phyloP scores from a whole-genome alignment of 495 filamentous ascomycete genomes.

The Talaromyces thailandensis region DNA sequence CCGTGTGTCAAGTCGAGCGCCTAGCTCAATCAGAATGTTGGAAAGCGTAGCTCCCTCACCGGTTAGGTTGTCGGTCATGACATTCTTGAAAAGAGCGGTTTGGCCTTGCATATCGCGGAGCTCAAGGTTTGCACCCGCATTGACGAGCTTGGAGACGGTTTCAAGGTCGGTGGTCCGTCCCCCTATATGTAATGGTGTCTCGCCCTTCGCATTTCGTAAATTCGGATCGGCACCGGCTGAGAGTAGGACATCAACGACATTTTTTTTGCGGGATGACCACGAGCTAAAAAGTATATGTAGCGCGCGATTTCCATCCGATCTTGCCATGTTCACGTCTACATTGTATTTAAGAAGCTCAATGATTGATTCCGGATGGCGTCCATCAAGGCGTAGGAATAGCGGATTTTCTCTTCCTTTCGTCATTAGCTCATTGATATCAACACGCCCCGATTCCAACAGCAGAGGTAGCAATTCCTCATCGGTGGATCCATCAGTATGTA shows the following conservation, averaged over 20 bases:
- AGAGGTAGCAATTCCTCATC: slow-evolving; percentile 9
- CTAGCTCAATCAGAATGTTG: slow-evolving; percentile 5
- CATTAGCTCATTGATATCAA: slow-evolving; percentile 6
- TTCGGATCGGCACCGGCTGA: slow-evolving; percentile 12
- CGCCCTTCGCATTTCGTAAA: slow-evolving; percentile 11
- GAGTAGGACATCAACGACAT: slow-evolving; percentile 9
- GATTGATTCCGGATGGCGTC: neutral
- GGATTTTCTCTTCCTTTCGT: neutral
- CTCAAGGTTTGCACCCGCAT: slow-evolving; percentile 15
- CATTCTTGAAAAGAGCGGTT: slow-evolving; percentile 10
- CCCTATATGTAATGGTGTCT: slow-evolving; percentile 9
- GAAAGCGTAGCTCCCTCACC: slow-evolving; percentile 1
- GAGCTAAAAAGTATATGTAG: neutral
- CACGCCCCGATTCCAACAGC: slow-evolving; percentile 3
- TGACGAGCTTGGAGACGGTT: slow-evolving; percentile 10
- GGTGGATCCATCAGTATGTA: slow-evolving; percentile 8
- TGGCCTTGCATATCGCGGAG: slow-evolving; percentile 12
- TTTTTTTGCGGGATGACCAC: neutral
- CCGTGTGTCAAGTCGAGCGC: slow-evolving; percentile 13
- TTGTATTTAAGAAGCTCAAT: neutral
- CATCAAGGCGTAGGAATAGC: neutral
- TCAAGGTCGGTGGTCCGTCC: neutral
- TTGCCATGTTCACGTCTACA: neutral
- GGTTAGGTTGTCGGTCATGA: neutral
- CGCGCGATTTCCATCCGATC: neutral